Evolutionary conservation across 1,284 basidiomycete species (phyloP).

Genomic region (Cerioporus squamosus): DNA sequence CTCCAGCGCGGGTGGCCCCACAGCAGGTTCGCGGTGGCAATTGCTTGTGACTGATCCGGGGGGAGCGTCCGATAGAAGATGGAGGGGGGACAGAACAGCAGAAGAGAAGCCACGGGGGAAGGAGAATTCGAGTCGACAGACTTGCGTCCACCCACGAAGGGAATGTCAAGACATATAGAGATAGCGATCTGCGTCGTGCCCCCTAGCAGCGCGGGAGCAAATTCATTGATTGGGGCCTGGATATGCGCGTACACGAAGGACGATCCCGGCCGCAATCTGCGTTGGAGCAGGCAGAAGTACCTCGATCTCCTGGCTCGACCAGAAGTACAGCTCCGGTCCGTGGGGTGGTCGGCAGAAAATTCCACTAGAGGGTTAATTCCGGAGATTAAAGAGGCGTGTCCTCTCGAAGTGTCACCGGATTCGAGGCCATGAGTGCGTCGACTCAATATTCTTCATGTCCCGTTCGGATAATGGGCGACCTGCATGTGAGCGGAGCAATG

Average conservation of each 20-base stretch:
- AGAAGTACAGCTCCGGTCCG: conserved; percentile 16
- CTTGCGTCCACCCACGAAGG: conserved; percentile 7
- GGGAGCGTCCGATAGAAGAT: conserved; percentile 14
- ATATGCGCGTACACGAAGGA: conserved; percentile 5
- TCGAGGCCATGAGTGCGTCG: conserved; percentile 5
- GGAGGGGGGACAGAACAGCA: conserved; percentile 12
- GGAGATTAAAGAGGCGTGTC: conserved; percentile 25
- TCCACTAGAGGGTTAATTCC: conserved; percentile 18
- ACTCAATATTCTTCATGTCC: conserved; percentile 10
- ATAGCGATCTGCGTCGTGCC: conserved; percentile 13
- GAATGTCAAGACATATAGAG: conserved; percentile 14
- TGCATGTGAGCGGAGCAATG: not conserved
- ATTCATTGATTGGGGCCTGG: conserved; percentile 10
- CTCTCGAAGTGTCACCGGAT: conserved; percentile 11
- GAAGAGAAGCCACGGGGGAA: conserved; percentile 13
- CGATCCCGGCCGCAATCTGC: conserved; percentile 18
- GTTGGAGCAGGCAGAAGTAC: not conserved
- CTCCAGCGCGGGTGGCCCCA: conserved; percentile 2
- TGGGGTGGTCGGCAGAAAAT: conserved; percentile 7
- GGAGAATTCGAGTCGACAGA: conserved; percentile 4
- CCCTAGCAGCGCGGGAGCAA: not conserved
- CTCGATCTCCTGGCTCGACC: not conserved
- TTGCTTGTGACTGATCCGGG: conserved; percentile 14
- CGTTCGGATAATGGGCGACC: not conserved
- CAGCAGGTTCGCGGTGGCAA: conserved; percentile 7